Evolutionary conservation across 257 asterid species (phyloP).

Genomic region (Solanum phureja): DNA sequence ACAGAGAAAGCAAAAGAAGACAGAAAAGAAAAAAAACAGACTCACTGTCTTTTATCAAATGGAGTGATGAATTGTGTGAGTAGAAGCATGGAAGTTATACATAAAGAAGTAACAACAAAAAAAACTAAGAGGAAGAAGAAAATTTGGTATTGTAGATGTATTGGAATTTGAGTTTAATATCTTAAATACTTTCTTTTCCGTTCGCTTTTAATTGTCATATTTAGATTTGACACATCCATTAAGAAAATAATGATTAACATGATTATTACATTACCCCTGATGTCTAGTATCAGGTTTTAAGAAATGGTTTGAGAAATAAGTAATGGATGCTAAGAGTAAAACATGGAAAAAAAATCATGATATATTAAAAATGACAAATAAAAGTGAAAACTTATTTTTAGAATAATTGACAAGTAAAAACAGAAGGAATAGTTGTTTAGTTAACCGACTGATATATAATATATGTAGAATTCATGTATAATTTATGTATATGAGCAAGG

Average conservation of each 20-base stretch:
- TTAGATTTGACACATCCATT: rapidly evolving
- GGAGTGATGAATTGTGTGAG: slow-evolving; percentile 20
- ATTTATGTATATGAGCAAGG: not conserved
- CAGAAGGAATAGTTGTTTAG: too few species aligned
- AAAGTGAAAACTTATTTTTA: too few species aligned
- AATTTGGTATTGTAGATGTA: not conserved
- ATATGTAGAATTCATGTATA: too few species aligned
- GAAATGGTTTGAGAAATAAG: not conserved
- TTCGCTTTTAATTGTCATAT: too few species aligned
- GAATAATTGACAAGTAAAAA: too few species aligned
- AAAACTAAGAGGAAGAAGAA: not conserved
- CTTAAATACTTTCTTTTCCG: not conserved
- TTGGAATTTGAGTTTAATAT: not conserved
- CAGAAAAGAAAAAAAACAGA: not conserved
- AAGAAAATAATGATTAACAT: too few species aligned
- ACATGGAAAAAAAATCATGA: too few species aligned
- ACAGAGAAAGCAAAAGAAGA: not conserved
- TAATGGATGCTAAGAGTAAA: too few species aligned
- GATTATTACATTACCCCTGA: not conserved
- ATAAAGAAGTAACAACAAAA: not conserved
- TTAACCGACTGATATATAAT: too few species aligned
- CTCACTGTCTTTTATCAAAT: slow-evolving; percentile 7
- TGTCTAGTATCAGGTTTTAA: too few species aligned
- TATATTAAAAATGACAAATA: too few species aligned
- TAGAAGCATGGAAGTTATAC: not conserved